These are phyloP conservation scores for Penicillium verhagenii DNA, from an alignment of 495 filamentous ascomycete species.

Conservation along the genomic window DNA sequence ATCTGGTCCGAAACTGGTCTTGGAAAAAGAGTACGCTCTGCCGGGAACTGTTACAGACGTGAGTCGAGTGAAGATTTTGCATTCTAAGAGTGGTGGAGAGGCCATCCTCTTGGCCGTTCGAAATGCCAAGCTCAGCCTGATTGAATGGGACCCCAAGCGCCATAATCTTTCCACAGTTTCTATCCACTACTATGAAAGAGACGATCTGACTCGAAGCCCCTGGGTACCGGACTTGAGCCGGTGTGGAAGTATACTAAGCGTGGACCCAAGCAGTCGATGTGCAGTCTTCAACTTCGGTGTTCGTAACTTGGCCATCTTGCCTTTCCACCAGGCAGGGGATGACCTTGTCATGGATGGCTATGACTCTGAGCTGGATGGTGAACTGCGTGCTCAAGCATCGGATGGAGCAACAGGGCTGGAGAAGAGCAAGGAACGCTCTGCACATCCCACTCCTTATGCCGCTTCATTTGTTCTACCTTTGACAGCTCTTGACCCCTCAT, in stretches of 20 bases:
- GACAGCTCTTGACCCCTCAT: slow-evolving; percentile 78
- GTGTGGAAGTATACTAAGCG: slow-evolving; percentile 74
- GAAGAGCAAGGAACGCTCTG: slow-evolving; percentile 51
- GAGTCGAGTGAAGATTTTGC: slow-evolving; percentile 66
- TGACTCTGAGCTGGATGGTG: slow-evolving; percentile 72
- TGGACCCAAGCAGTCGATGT: slow-evolving; percentile 89
- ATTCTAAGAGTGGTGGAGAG: slow-evolving; percentile 75
- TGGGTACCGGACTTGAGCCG: slow-evolving; percentile 69
- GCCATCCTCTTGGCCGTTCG: slow-evolving; percentile 79
- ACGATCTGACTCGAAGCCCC: slow-evolving; percentile 73
- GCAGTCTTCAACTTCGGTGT: slow-evolving; percentile 88
- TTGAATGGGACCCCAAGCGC: slow-evolving; percentile 89
- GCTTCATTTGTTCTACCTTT: slow-evolving; percentile 89
- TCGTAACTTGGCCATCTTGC: slow-evolving; percentile 87
- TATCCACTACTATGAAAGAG: slow-evolving; percentile 96
- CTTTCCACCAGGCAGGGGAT: slow-evolving; percentile 81
- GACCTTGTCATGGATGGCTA: slow-evolving; percentile 90
- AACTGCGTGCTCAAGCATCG: slow-evolving; percentile 24
- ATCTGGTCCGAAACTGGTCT: slow-evolving; percentile 69
- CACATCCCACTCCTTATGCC: slow-evolving; percentile 73
- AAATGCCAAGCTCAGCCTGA: slow-evolving; percentile 88
- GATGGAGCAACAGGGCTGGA: slow-evolving; percentile 16
- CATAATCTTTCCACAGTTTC: slow-evolving; percentile 80
- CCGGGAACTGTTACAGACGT: slow-evolving; percentile 82
- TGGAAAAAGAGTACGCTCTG: slow-evolving; percentile 78